phyloP scores from a whole-genome alignment of 2,329 filamentous ascomycete genomes.

The Cylindrodendrum hubeiense region DNA sequence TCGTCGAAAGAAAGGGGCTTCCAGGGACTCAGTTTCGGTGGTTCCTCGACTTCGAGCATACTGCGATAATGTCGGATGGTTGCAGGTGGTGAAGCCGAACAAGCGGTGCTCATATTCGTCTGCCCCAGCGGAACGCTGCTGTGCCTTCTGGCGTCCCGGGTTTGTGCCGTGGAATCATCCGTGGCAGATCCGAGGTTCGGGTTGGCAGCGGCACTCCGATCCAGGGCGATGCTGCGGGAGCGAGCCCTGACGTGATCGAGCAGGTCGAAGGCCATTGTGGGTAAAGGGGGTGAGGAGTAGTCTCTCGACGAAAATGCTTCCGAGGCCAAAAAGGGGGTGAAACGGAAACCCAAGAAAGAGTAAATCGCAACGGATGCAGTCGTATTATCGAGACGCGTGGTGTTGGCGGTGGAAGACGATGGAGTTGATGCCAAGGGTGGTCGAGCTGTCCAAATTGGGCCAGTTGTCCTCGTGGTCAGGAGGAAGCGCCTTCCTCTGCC shows the following conservation, averaged over 20 bases:
- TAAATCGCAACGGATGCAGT: constrained; percentile 59
- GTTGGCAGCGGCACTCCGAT: constrained; percentile 45
- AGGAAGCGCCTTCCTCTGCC: constrained; percentile 41
- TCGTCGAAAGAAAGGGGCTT: constrained; percentile 62
- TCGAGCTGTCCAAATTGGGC: constrained; percentile 22
- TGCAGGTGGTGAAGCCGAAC: constrained; percentile 21
- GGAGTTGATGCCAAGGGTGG: constrained; percentile 12
- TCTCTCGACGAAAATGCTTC: constrained; percentile 42
- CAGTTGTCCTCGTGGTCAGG: constrained; percentile 38
- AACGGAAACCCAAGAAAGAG: constrained; percentile 58
- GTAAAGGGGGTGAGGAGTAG: constrained; percentile 43
- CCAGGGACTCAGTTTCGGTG: constrained; percentile 58
- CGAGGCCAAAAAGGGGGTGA: constrained; percentile 51
- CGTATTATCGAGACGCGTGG: constrained; percentile 47
- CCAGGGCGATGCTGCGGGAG: constrained; percentile 63
- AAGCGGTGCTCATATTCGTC: constrained; percentile 21
- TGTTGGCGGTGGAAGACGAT: constrained; percentile 36
- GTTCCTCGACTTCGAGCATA: constrained; percentile 66
- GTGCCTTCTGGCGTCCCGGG: constrained; percentile 48
- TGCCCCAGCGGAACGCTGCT: constrained; percentile 45
- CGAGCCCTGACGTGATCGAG: constrained; percentile 59
- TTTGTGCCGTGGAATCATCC: constrained; percentile 27
- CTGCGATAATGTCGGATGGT: constrained; percentile 58
- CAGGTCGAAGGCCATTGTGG: constrained; percentile 57
- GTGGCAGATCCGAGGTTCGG: constrained; percentile 29